These are phyloP conservation scores for Begonia masoniana DNA, from an alignment of 306 rosid species.

Conservation along the genomic window DNA sequence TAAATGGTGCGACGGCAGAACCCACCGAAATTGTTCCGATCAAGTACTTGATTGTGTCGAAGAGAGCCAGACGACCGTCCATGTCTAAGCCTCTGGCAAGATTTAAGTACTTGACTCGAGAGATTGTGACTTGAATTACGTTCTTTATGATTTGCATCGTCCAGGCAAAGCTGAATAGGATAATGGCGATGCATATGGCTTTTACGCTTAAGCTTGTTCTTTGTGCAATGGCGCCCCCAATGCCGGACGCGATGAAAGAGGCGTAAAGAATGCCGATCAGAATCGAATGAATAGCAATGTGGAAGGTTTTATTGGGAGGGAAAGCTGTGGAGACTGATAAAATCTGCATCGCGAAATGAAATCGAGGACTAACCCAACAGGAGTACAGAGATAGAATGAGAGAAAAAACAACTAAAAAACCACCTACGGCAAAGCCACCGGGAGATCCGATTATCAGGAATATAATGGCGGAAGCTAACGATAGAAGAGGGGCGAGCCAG, in stretches of 20 bases:
- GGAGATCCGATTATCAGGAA: conserved; percentile 31
- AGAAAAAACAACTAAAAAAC: conserved; percentile 27
- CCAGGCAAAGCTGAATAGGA: conserved; percentile 62
- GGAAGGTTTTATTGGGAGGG: conserved; percentile 30
- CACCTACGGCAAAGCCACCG: conserved; percentile 27
- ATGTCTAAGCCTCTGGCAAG: conserved; percentile 19
- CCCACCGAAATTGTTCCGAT: conserved; percentile 48
- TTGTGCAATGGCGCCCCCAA: conserved; percentile 42
- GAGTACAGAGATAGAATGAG: conserved; percentile 40
- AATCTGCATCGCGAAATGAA: conserved; percentile 27
- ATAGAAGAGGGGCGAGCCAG: conserved; percentile 48
- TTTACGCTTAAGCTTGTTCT: conserved; percentile 9
- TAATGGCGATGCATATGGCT: conserved; percentile 22
- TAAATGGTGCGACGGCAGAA: conserved; percentile 39
- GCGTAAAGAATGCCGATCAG: conserved; percentile 22
- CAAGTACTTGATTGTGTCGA: conserved; percentile 30
- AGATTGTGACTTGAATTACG: conserved; percentile 35
- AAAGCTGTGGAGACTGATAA: conserved; percentile 28
- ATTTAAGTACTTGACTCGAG: conserved; percentile 40
- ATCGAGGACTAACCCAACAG: conserved; percentile 52
- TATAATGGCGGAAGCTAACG: conserved; percentile 28
- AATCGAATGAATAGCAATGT: conserved; percentile 10
- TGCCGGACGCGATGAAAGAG: conserved; percentile 39
- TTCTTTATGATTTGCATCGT: conserved; percentile 65
- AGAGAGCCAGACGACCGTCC: conserved; percentile 23